Conservation (phyloP, 495 filamentous ascomycete species). For the Recurvomyces mirabilis region DNA sequence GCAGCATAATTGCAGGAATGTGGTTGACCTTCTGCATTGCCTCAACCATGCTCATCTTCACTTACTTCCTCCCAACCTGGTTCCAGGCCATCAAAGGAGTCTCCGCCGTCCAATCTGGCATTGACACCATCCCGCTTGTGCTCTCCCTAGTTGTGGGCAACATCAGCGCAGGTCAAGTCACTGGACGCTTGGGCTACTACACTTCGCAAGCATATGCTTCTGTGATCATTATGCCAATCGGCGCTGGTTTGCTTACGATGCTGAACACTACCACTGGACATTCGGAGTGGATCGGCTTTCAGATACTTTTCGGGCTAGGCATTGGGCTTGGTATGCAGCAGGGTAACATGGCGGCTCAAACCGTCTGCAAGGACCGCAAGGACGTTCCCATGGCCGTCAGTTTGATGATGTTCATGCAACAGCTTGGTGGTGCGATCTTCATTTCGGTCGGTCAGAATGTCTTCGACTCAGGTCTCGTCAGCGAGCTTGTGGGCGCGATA, state of each 20-base stretch:
- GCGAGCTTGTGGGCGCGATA: constrained; percentile 36
- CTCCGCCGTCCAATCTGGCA: constrained; percentile 57
- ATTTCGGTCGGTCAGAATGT: constrained; percentile 29
- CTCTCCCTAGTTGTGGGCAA: constrained; percentile 43
- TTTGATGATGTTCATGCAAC: constrained; percentile 27
- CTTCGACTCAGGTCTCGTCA: constrained; percentile 20
- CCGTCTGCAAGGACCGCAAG: constrained; percentile 41
- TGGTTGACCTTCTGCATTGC: constrained; percentile 53
- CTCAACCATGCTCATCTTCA: background rate
- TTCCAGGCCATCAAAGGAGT: constrained; percentile 75
- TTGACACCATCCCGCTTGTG: constrained; percentile 66
- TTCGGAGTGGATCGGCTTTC: constrained; percentile 68
- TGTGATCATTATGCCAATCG: constrained; percentile 49
- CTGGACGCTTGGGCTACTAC: constrained; percentile 56
- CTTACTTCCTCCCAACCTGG: constrained; percentile 64
- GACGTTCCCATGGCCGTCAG: constrained; percentile 61
- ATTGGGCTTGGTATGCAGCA: constrained; percentile 60
- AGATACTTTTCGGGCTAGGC: constrained; percentile 58
- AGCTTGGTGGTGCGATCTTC: constrained; percentile 28
- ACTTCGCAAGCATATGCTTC: constrained; percentile 58
- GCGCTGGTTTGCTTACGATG: constrained; percentile 58
- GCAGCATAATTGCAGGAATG: constrained; percentile 48
- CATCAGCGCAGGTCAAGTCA: constrained; percentile 48
- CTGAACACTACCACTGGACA: constrained; percentile 43
- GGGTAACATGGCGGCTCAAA: constrained; percentile 56